Conservation (phyloP, 805 yeast genomes). For the Candida tallmaniae region DNA sequence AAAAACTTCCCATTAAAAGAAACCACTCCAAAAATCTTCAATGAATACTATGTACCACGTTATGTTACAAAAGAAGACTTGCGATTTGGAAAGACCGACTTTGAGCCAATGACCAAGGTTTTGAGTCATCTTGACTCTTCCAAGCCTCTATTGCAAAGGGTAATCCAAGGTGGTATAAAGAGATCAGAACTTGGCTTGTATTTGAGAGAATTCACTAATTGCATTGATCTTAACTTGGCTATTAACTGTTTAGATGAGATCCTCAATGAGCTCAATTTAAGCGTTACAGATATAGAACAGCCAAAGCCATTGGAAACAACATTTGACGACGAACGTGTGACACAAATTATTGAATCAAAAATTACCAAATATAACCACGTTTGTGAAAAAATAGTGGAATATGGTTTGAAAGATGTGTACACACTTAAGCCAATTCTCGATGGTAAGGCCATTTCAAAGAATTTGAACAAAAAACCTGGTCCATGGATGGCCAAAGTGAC, state of each 20-base stretch:
- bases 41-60: conserved; percentile 37
- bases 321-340: background rate
- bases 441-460: conserved; percentile 61
- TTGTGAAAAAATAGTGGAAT: conserved; percentile 23
- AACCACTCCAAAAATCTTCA: conserved; percentile 35
- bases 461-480: conserved; percentile 65
- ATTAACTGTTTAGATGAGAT: conserved; percentile 33
- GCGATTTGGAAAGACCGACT: conserved; percentile 55
- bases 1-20: conserved; percentile 25
- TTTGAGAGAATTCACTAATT: conserved; percentile 49
- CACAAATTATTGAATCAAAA: conserved; percentile 5
- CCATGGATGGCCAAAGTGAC: conserved; percentile 72
- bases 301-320: conserved; percentile 3
- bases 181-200: conserved; percentile 60
- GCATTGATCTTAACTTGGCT: conserved; percentile 44
- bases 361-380: conserved; percentile 29
- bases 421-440: conserved; percentile 62
- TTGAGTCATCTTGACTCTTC: conserved; percentile 15
- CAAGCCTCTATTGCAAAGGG: conserved; percentile 15
- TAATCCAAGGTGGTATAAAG: conserved; percentile 16
- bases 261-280: conserved; percentile 6
- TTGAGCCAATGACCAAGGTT: conserved; percentile 42
- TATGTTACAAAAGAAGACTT: conserved; percentile 64
- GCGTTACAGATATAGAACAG: conserved; percentile 5
- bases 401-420: conserved; percentile 41